Base-by-base conservation (phyloP, 75 land plant species). In the Azolla pinnata region DNA sequence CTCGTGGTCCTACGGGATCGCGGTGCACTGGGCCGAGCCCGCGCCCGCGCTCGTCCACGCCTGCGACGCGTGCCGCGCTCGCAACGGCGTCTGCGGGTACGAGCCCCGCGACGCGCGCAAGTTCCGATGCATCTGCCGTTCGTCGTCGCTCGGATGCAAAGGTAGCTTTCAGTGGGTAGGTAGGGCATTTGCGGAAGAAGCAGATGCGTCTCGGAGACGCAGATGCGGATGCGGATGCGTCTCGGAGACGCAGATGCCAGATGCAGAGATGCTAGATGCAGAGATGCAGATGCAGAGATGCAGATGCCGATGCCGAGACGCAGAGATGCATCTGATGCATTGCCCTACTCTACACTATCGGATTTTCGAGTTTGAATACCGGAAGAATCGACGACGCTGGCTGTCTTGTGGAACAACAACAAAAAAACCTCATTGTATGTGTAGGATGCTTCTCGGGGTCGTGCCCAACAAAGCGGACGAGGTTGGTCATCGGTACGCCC, bases 11-110 rank as follows among this genome's bases (percentile, higher is more conserved):
- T 60, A 45, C 31, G 50, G 50, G 49, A n/a, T 60, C 5, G 31
- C 24, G 44, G n/a, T 60, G 14, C 32, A 60, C 1, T 60, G 62
- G 62, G 30, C n/a, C 47, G n/a, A n/a, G n/a, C 47, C 26, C 47
- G 49, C 62, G n/a, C 8, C 47, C 3, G 30, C 40, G 5, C 29
- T 25, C 12, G 17, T 26, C 0, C 14, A 18, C 7, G 50, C 50
- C 0, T 60, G 50, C 47, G 17, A 28, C 29, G 16, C 16, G 14
- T 60, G 62, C 24, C 23, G 44, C 16, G 47, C 28, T 7, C 24
- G 48, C 10, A 17, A 44, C 16, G 62, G 62, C 16, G n/a, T 44
- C 17, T 60, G 62, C 28, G 50, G 62, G 16, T 60, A 42, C 27
- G 29, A 42, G 18, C 14, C 28, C n/a, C 27, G 25, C 2, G 50